A percentile compares a stretch with the other conserved stretches of the same genome.
These are phyloP conservation scores for Microbotryum intermedium DNA, from an alignment of 1,284 basidiomycete genomes.

Conservation along the genomic window DNA sequence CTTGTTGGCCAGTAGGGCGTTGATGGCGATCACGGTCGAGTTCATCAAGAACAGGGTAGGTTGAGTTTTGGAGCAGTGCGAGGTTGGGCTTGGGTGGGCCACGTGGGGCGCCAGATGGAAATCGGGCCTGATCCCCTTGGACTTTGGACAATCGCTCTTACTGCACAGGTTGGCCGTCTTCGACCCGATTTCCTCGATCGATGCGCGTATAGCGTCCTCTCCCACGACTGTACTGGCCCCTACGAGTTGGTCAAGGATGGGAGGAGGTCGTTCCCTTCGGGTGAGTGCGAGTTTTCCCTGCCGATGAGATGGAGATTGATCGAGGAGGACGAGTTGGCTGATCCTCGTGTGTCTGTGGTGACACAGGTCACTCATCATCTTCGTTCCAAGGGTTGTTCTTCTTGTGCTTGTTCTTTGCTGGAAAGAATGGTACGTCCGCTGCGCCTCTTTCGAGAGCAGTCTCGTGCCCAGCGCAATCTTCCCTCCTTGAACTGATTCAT, in stretches of 20 bases:
- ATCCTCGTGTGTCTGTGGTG: too few relatives aligned
- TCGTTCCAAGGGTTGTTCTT: slow-evolving; percentile 59
- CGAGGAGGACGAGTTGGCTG: too few relatives aligned
- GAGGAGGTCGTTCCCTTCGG: slow-evolving; percentile 19
- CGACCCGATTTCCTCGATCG: slow-evolving; percentile 60
- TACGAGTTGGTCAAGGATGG: slow-evolving; percentile 29
- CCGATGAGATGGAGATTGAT: slow-evolving; percentile 44
- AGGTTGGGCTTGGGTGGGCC: too few relatives aligned
- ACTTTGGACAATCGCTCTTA: not conserved
- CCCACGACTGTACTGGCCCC: slow-evolving; percentile 52
- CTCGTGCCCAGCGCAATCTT: too few relatives aligned
- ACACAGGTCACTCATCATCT: slow-evolving; percentile 60
- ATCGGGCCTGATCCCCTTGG: not conserved
- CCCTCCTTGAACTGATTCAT: too few relatives aligned
- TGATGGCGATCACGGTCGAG: slow-evolving; percentile 21
- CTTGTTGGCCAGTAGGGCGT: slow-evolving; percentile 5
- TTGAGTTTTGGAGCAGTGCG: not conserved
- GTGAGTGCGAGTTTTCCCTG: not conserved
- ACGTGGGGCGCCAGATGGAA: not conserved
- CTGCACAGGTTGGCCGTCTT: slow-evolving; percentile 49
- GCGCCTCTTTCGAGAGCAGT: not conserved
- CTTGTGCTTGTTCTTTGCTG: slow-evolving; percentile 54
- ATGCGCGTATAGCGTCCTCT: slow-evolving; percentile 51
- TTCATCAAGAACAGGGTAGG: not conserved
- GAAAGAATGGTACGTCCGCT: slow-evolving; percentile 42